These are phyloP conservation scores for Tilletia setariae DNA, from an alignment of 1,284 basidiomycete species.

Conservation along the genomic window DNA sequence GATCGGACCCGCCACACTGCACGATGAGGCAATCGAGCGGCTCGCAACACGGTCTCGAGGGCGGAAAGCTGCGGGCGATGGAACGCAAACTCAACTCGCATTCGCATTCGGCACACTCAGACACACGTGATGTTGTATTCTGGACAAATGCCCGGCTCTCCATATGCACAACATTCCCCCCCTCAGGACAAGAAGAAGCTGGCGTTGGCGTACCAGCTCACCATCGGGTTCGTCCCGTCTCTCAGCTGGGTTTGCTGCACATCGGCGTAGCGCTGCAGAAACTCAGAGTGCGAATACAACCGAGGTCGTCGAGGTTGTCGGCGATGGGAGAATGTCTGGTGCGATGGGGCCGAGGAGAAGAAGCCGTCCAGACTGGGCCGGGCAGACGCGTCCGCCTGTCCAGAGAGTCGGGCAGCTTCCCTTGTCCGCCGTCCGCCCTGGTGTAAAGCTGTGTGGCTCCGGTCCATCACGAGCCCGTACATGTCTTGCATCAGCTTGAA, in stretches of 20 bases:
- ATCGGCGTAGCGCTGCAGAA: slow-evolving; percentile 77
- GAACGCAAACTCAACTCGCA: too few relatives aligned
- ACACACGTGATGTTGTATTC: too few relatives aligned
- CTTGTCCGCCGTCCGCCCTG: background rate
- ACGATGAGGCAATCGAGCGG: too few relatives aligned
- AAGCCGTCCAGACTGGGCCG: slow-evolving; percentile 13
- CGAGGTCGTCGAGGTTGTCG: background rate
- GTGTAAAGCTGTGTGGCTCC: background rate
- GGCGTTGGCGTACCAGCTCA: slow-evolving; percentile 84
- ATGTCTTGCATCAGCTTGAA: slow-evolving; percentile 66
- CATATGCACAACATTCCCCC: too few relatives aligned
- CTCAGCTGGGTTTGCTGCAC: slow-evolving; percentile 65
- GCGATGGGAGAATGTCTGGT: slow-evolving; percentile 3
- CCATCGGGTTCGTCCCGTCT: slow-evolving; percentile 81
- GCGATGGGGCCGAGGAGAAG: background rate
- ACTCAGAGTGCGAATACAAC: slow-evolving; percentile 65
- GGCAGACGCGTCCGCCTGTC: background rate
- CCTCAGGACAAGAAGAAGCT: slow-evolving; percentile 58
- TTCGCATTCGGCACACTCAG: too few relatives aligned
- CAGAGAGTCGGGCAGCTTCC: background rate
- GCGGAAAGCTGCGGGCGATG: too few relatives aligned
- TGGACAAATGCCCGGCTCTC: too few relatives aligned
- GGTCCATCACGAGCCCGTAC: slow-evolving; percentile 42
- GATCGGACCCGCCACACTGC: too few relatives aligned
- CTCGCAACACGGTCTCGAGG: too few relatives aligned